Conservation (phyloP, 495 filamentous ascomycete species). For the Tuber borchii region DNA sequence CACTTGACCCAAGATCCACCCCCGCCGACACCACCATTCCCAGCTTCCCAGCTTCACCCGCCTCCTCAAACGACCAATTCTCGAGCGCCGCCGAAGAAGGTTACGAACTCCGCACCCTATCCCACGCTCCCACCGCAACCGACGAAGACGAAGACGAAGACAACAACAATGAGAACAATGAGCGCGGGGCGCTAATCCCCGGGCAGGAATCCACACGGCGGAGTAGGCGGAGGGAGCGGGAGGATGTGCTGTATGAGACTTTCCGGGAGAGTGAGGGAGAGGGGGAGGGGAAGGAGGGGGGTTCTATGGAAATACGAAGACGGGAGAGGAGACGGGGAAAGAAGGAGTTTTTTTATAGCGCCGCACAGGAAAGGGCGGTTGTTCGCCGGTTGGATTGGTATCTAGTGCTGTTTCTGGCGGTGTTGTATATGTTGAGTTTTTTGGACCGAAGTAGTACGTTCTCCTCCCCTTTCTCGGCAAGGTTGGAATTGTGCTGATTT, state of each 20-base stretch:
- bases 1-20: slow-evolving; percentile 17
- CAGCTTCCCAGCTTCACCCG: slow-evolving; percentile 18
- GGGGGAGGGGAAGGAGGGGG: slow-evolving; percentile 10
- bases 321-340: slow-evolving; percentile 13
- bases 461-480: background rate
- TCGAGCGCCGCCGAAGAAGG: slow-evolving; percentile 13
- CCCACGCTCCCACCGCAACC: background rate
- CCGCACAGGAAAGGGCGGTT: slow-evolving; percentile 65
- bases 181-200: slow-evolving; percentile 26
- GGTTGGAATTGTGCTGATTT: slow-evolving; percentile 1
- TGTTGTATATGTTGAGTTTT: slow-evolving; percentile 67
- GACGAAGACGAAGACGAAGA: slow-evolving; percentile 5
- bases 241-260: slow-evolving; percentile 36
- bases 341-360: slow-evolving; percentile 55
- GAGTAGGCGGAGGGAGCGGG: slow-evolving; percentile 16
- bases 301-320: slow-evolving; percentile 8
- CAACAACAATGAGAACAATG: slow-evolving; percentile 13
- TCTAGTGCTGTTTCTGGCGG: slow-evolving; percentile 70
- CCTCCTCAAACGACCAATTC: slow-evolving; percentile 23
- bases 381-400: slow-evolving; percentile 66
- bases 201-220: slow-evolving; percentile 6
- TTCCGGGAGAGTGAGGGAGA: slow-evolving; percentile 24
- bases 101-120: slow-evolving; percentile 26
- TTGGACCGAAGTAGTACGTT: slow-evolving; percentile 42
- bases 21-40: slow-evolving; percentile 18